A percentile compares a stretch with the other conserved stretches of the same genome.
These are phyloP conservation scores for Opeltia flavorubescens DNA, from an alignment of 495 filamentous ascomycete genomes.

Conservation along the genomic window DNA sequence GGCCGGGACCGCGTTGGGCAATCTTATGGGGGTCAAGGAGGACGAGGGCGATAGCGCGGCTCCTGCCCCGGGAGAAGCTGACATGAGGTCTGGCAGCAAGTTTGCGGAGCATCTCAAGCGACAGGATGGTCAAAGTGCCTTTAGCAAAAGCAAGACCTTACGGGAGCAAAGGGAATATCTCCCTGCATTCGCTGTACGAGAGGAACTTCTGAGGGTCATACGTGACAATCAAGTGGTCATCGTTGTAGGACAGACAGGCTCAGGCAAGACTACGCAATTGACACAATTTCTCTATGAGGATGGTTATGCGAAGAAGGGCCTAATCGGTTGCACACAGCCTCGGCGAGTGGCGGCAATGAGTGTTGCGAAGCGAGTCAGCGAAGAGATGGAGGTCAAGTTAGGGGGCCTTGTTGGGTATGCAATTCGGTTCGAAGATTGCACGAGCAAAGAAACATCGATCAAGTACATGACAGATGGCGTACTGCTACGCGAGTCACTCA, in stretches of 20 bases:
- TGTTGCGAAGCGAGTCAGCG: constrained; percentile 93
- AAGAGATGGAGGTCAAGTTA: constrained; percentile 97
- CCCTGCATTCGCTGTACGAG: constrained; percentile 91
- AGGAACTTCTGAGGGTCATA: constrained; percentile 88
- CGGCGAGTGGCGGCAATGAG: constrained; percentile 96
- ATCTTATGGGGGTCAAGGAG: constrained; percentile 88
- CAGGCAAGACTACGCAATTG: constrained; percentile 91
- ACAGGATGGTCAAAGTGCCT: constrained; percentile 73
- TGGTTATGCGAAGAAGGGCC: constrained; percentile 69
- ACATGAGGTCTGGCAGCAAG: constrained; percentile 55
- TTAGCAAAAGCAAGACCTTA: constrained; percentile 83
- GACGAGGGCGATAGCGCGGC: constrained; percentile 85
- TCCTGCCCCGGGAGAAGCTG: constrained; percentile 59
- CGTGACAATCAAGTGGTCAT: constrained; percentile 95
- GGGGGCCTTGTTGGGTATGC: constrained; percentile 87
- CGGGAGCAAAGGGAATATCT: constrained; percentile 87
- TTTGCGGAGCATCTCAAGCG: constrained; percentile 87
- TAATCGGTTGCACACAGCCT: constrained; percentile 94
- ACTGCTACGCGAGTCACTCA: constrained; percentile 80
- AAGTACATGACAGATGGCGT: constrained; percentile 99
- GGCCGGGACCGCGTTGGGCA: constrained; percentile 82
- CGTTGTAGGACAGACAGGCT: constrained; percentile 92
- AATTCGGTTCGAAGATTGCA: constrained; percentile 98
- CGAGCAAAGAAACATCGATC: constrained; percentile 82
- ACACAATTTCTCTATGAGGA: constrained; percentile 94